Conservation (phyloP, 2,329 filamentous ascomycete genomes). For the Trichoderma sp. region DNA sequence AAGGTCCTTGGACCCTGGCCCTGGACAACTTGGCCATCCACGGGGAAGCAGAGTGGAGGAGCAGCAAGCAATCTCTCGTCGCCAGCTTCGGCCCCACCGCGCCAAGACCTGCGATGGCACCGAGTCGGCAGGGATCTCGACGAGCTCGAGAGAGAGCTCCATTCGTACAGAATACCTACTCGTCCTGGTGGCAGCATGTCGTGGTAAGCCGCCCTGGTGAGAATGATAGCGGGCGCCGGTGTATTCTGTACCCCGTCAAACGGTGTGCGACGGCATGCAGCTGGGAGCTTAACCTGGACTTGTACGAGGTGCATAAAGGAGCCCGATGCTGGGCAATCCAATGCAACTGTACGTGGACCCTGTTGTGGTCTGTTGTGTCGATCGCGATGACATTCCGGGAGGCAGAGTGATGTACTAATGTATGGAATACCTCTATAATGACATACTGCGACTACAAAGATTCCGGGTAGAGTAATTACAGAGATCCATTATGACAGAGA, state of each 20-base stretch:
- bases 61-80: conserved; percentile 16
- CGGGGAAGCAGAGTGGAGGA: conserved; percentile 10
- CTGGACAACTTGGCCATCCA: not conserved
- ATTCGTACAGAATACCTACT: not conserved
- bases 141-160: not conserved
- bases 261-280: not conserved
- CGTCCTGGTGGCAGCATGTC: not conserved
- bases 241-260: not conserved
- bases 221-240: not conserved
- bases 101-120: conserved; percentile 11
- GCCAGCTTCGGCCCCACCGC: conserved; percentile 13
- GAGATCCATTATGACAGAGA: not conserved
- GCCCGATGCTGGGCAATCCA: not conserved
- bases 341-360: not conserved
- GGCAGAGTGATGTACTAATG: not conserved
- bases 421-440: not conserved
- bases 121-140: conserved; percentile 1
- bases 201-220: not conserved
- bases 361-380: not conserved
- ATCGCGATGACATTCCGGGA: not conserved
- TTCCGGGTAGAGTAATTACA: not conserved
- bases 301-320: not conserved
- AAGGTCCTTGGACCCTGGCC: not conserved
- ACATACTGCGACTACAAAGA: not conserved
- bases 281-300: not conserved